Base-by-base conservation (phyloP, 2,329 filamentous ascomycete species). In the Didymella sp. region DNA sequence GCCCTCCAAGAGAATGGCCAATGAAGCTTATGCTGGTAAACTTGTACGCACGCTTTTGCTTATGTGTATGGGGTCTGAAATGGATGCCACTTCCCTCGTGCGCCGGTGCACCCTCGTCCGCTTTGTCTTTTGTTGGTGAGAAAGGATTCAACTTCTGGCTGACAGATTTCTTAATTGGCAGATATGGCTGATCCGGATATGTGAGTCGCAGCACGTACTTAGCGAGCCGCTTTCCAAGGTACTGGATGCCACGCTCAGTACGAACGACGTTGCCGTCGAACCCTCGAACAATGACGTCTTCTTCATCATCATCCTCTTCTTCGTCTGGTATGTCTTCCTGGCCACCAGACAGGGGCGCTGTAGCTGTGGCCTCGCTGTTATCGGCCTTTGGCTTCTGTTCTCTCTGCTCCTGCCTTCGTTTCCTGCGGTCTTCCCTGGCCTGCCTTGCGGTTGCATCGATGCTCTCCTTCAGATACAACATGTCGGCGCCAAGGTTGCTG, bases 391-490 rank as follows among this genome's bases (percentile, higher is more conserved):
- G 17, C 4, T 54, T 57, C 17, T 54, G 49, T 3, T 46, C 54
- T 33, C 38, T 61, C 27, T 73, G 63, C 54, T 77, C 73, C 68
- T 70, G 78, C 71, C 71, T 79, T 56, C 89, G 82, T 46, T 80
- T 82, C 72, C 83, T 88, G 33, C 87, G 86, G 74, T 91, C 88
- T 46, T 86, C 79, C 66, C 88, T 88, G 25, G 91, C 89, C 72
- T 94, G 87, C 67, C 82, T 88, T 4, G 89, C 89, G 2, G 91
- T 88, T 25, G 87, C 87, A 78, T 99, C 95, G 60, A 99, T 98
- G 76, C 92, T 96, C 77, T 99, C 95, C 73, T 99, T 99, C 74
- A 99, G 79, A 73, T 91, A 99, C 19, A 99, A 81, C 95, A 99
- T 96, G 74, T 99, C 95, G 21, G 92, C 90, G 5, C 95, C 92